Evolutionary conservation across 176 grass and related monocot species (phyloP).

Genomic region (Triticum urartu): DNA sequence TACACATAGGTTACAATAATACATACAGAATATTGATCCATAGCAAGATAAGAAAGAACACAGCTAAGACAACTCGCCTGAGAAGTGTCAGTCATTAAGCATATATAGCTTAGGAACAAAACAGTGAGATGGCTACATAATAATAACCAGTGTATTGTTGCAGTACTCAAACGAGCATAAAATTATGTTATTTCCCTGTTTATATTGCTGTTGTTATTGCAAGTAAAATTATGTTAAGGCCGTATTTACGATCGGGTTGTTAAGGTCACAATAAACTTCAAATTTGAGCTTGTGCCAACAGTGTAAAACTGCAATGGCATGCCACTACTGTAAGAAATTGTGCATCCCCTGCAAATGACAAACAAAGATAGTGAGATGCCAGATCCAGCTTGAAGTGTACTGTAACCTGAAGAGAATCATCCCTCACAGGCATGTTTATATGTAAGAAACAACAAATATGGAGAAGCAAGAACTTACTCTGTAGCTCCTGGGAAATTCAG

Average conservation of each 20-base stretch:
- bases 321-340: constrained; percentile 16
- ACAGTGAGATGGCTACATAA: background rate
- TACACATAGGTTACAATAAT: background rate
- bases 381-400: constrained; percentile 4
- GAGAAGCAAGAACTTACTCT: constrained; percentile 15
- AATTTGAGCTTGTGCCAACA: constrained; percentile 2
- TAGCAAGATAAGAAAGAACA: constrained; percentile 18
- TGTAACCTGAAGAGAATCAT: constrained; percentile 17
- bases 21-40: background rate
- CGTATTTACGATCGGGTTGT: background rate
- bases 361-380: constrained; percentile 12
- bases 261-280: constrained; percentile 10
- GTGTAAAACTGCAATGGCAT: constrained; percentile 16
- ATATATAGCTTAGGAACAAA: background rate
- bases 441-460: background rate
- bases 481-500: constrained; percentile 1
- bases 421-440: constrained; percentile 2
- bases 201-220: background rate
- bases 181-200: background rate
- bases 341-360: constrained; percentile 31
- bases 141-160: background rate
- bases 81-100: constrained; percentile 8
- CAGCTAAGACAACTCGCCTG: background rate
- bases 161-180: background rate
- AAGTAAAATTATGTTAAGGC: background rate